Percentiles rank a stretch among this genome's conserved stretches.
Evolutionary conservation across 495 filamentous ascomycete genomes (phyloP).

Genomic region (Schizothecium vesticola): DNA sequence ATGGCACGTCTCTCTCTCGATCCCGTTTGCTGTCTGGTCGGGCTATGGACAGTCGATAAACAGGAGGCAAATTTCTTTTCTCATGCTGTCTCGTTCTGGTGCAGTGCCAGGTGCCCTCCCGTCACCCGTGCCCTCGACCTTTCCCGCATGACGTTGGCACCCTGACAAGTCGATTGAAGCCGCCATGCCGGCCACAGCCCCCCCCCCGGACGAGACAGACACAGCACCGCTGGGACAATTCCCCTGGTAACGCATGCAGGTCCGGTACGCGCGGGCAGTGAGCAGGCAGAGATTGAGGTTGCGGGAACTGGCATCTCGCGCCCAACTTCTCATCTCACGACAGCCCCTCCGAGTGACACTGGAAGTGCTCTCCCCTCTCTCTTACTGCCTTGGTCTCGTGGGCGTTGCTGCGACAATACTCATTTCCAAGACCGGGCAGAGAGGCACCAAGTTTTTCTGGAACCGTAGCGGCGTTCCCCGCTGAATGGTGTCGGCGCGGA

Average conservation of each 20-base stretch:
- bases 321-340: background rate
- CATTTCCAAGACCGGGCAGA: background rate
- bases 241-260: background rate
- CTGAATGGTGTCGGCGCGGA: background rate
- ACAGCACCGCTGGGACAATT: background rate
- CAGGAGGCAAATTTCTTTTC: background rate
- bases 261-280: background rate
- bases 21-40: background rate
- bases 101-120: too few relatives aligned
- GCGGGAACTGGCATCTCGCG: background rate
- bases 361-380: too few relatives aligned
- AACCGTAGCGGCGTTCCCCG: background rate
- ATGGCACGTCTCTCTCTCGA: background rate
- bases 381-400: background rate
- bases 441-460: background rate
- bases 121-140: background rate
- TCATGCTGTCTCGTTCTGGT: background rate
- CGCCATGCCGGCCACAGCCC: background rate
- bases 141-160: background rate
- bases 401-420: background rate
- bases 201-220: background rate
- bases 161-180: background rate
- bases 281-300: background rate
- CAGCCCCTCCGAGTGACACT: background rate
- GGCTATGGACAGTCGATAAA: background rate